Conservation (phyloP, 768 basidiomycete genomes). For the Udeniomyces megalosporus region DNA sequence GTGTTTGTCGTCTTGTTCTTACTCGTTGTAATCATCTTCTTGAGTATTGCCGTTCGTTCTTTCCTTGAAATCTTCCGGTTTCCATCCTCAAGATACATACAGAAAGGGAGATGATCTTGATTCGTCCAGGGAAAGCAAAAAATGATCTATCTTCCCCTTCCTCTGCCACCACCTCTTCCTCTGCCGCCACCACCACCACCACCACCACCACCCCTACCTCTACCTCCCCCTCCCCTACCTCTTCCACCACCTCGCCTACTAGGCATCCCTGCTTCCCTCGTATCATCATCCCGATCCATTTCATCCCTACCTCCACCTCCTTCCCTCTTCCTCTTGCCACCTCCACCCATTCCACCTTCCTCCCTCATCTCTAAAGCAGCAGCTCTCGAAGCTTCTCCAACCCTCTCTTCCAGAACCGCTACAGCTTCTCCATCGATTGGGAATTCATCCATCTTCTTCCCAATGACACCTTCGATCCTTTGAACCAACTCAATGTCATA, state of each 20-base stretch:
- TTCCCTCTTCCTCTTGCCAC: slow-evolving; percentile 36
- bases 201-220: background rate
- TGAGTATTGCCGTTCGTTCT: no score
- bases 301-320: slow-evolving; percentile 45
- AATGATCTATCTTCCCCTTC: slow-evolving; percentile 2
- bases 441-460: slow-evolving; percentile 74
- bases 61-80: no score
- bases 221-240: slow-evolving; percentile 2
- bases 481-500: slow-evolving; percentile 95
- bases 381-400: slow-evolving; percentile 57
- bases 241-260: slow-evolving; percentile 1
- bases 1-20: no score
- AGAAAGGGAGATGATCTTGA: no score
- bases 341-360: slow-evolving; percentile 39
- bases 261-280: slow-evolving; percentile 79
- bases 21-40: no score
- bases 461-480: slow-evolving; percentile 81
- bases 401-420: slow-evolving; percentile 68
- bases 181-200: slow-evolving; percentile 1
- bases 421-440: slow-evolving; percentile 55
- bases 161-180: slow-evolving; percentile 3
- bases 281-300: slow-evolving; percentile 80
- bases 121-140: no score
- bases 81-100: no score
- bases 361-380: slow-evolving; percentile 74